phyloP scores from a whole-genome alignment of 2,329 filamentous ascomycete species.

The Clathrospora elynae region DNA sequence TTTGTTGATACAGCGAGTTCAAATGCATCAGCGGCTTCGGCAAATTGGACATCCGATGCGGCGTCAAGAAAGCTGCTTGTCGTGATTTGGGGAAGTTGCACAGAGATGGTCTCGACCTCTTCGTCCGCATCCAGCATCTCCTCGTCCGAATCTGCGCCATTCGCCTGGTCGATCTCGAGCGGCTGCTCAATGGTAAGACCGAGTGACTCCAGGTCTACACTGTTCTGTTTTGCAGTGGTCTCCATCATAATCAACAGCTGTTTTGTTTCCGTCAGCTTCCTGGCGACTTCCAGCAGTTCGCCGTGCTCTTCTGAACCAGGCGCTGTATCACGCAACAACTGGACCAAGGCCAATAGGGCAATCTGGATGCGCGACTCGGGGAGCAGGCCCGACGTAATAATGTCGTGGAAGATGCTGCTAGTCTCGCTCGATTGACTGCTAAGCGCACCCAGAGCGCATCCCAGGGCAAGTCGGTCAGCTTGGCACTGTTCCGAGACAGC shows the following conservation, averaged over 20 bases:
- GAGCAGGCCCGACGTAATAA: conserved; percentile 65
- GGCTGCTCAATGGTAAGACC: conserved; percentile 47
- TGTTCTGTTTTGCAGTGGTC: conserved; percentile 67
- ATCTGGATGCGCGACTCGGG: conserved; percentile 67
- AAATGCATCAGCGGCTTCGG: conserved; percentile 37
- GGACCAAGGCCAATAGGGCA: conserved; percentile 68
- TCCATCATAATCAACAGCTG: conserved; percentile 63
- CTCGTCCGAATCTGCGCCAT: conserved; percentile 51
- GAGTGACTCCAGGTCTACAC: conserved; percentile 71
- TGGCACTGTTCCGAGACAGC: conserved; percentile 68
- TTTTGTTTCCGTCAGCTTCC: conserved; percentile 37
- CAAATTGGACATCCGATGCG: conserved; percentile 30
- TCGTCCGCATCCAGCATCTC: conserved; percentile 59
- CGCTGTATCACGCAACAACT: conserved; percentile 50
- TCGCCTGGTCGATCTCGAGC: conserved; percentile 19
- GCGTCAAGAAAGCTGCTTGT: conserved; percentile 37
- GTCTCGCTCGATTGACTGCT: conserved; percentile 27
- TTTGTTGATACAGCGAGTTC: conserved; percentile 34
- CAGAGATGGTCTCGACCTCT: conserved; percentile 29
- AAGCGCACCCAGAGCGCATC: conserved; percentile 62
- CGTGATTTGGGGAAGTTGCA: conserved; percentile 33
- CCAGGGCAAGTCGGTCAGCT: conserved; percentile 73
- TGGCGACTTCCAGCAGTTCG: conserved; percentile 40
- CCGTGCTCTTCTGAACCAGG: conserved; percentile 38
- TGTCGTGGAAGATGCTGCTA: conserved; percentile 60